Conservation (phyloP, 2,329 filamentous ascomycete genomes). For the Volutella citrinella region DNA sequence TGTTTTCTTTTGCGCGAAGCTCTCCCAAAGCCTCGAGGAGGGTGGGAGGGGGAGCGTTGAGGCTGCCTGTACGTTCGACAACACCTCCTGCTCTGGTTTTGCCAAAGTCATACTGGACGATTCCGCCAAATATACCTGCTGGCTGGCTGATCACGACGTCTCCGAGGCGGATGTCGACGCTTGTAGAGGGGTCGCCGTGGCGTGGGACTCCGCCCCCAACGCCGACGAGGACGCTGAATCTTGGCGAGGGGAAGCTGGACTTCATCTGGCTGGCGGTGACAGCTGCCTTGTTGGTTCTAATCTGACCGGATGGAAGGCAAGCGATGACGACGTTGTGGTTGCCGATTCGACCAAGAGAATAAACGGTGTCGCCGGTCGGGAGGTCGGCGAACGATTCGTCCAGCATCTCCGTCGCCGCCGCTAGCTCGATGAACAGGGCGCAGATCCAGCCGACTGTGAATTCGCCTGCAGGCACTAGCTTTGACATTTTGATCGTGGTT, state of each 20-base stretch:
- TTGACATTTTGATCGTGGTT: no score
- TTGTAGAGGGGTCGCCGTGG: no score
- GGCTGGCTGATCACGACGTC: slow-evolving; percentile 21
- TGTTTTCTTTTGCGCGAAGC: no score
- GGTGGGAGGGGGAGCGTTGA: slow-evolving; percentile 1
- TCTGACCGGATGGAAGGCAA: neutral
- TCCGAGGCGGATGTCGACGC: slow-evolving; percentile 25
- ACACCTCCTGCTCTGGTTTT: neutral
- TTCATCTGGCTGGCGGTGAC: neutral
- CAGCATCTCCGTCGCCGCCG: no score
- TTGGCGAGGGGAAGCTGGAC: slow-evolving; percentile 11
- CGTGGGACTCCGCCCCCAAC: slow-evolving; percentile 24
- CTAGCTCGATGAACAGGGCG: no score
- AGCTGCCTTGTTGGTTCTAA: neutral
- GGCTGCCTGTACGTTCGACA: neutral
- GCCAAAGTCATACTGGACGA: slow-evolving; percentile 2
- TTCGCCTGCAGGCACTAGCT: no score
- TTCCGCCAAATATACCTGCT: neutral
- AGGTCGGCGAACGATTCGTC: no score
- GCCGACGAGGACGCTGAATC: slow-evolving; percentile 23
- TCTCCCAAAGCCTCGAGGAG: no score
- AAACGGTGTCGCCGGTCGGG: slow-evolving; percentile 15
- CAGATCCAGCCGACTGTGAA: no score
- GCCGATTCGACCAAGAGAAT: slow-evolving; percentile 16
- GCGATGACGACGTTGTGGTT: slow-evolving; percentile 2